Evolutionary conservation across 352 stramenopile species (phyloP).

Genomic region (Thraustochytrium striatum): DNA sequence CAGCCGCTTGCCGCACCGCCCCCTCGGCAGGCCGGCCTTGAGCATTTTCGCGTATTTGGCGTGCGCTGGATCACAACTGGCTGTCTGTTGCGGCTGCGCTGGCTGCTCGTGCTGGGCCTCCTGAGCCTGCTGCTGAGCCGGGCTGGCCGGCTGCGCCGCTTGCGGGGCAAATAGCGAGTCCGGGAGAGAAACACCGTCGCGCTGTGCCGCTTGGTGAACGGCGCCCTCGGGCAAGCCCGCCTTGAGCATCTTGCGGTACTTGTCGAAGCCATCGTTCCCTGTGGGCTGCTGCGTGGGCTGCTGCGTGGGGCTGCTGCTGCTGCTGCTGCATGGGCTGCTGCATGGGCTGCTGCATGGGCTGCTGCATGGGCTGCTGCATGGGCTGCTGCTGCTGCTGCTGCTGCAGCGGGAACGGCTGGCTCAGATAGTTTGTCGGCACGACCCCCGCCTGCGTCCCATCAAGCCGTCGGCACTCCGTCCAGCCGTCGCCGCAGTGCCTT

Average conservation of each 20-base stretch:
- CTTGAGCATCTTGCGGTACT: slow-evolving; percentile 40
- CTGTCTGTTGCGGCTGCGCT: neutral
- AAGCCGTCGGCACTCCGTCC: neutral
- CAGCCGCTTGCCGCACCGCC: slow-evolving; percentile 10
- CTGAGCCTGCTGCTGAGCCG: neutral
- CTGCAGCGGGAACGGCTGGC: neutral
- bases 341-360: neutral
- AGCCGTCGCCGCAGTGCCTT: slow-evolving; percentile 18
- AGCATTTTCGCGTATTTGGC: slow-evolving; percentile 45
- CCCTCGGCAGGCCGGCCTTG: slow-evolving; percentile 33
- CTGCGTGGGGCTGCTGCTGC: neutral
- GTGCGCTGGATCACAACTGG: too few relatives aligned
- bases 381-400: neutral
- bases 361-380: neutral
- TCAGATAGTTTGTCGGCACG: neutral
- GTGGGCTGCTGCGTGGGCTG: neutral
- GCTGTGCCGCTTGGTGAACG: slow-evolving; percentile 17
- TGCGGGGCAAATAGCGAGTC: neutral
- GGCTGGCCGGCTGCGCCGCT: neutral
- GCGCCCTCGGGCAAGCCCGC: slow-evolving; percentile 32
- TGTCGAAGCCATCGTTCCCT: neutral
- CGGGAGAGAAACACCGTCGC: neutral
- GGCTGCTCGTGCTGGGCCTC: neutral
- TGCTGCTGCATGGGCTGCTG: neutral
- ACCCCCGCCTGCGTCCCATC: neutral